Base-by-base conservation (phyloP, 805 yeast species). In the Hanseniaspora pseudoguilliermondii region DNA sequence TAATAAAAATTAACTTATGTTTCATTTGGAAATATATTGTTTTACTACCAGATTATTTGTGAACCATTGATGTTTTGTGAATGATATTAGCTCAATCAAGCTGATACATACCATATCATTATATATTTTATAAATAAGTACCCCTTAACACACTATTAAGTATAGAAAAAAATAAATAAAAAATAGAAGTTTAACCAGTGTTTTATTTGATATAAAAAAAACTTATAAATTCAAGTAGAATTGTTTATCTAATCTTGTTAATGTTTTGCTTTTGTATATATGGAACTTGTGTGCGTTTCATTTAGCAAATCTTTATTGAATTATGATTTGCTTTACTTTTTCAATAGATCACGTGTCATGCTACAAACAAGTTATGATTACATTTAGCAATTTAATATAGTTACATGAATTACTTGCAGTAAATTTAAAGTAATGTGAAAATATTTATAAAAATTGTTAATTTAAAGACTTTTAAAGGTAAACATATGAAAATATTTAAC, bases 81-180 rank as follows among this genome's bases (percentile, higher is more conserved):
- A 18, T 41, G 44, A 41, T 41, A 41, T 23, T 20, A 41, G 44
- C 44, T 21, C 13, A 11, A 13, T 40, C 4, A 16, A 15, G 44
- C 29, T 23, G 44, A 41, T 41, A 7, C 23, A 44, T 27, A 44
- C 36, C 29, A 44, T 29, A n/a, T 35, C 47, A 44, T 35, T 50
- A 44, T 52, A 44, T 52, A 44, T 52, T 41, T 52, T 52, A 44
- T 52, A 38, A 44, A 44, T 52, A 42, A 52, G 32, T 44, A 41
- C 21, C 44, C 50, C 51, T 43, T 13, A 43, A 52, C 47, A 47
- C 36, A 29, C 46, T 52, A 43, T 52, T 41, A 44, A 52, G 55
- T 52, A 52, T 52, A 52, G 55, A 52, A 52, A 52, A 43, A 25
- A 23, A 27, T 23, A 43, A 42, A 10, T n/a, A n/a, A 15, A 47